phyloP scores from a whole-genome alignment of 345 rosid genomes.

The Boechera stricta region DNA sequence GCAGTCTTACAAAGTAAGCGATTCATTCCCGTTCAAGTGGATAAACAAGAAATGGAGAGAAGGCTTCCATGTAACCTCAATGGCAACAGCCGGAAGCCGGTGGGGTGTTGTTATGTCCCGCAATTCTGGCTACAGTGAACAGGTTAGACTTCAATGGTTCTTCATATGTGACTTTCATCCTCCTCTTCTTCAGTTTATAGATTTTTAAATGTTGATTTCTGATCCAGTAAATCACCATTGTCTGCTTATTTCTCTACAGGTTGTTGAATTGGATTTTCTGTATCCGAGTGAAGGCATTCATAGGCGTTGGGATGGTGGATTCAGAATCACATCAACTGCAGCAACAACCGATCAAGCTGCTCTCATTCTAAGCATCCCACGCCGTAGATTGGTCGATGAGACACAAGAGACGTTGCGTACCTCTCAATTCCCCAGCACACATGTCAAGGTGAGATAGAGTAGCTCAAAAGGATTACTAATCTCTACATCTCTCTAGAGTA shows the following conservation, averaged over 20 bases:
- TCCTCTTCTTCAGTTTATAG: slow-evolving; percentile 2
- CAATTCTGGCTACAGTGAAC: slow-evolving; percentile 90
- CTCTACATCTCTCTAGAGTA: neutral
- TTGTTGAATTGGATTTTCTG: slow-evolving; percentile 96
- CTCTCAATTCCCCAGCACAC: slow-evolving; percentile 92
- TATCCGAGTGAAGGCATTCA: slow-evolving; percentile 99
- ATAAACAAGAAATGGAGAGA: slow-evolving; percentile 99
- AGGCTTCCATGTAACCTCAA: slow-evolving; percentile 95
- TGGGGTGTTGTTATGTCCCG: slow-evolving; percentile 99
- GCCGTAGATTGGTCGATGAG: slow-evolving; percentile 80
- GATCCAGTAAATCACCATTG: neutral
- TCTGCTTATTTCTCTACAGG: slow-evolving; percentile 50
- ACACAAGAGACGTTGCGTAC: slow-evolving; percentile 98
- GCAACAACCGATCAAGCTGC: slow-evolving; percentile 96
- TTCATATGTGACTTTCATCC: neutral
- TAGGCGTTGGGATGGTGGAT: slow-evolving; percentile 92
- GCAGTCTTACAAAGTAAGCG: slow-evolving; percentile 96
- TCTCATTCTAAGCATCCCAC: slow-evolving; percentile 84
- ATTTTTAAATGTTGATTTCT: neutral
- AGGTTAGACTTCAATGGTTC: slow-evolving; percentile 53
- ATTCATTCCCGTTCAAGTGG: slow-evolving; percentile 97
- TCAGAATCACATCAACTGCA: slow-evolving; percentile 90
- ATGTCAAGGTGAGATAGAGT: slow-evolving; percentile 77
- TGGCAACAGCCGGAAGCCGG: slow-evolving; percentile 96
- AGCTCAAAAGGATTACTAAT: neutral